Base-by-base conservation (phyloP, 306 rosid species). In the Senna siamea region DNA sequence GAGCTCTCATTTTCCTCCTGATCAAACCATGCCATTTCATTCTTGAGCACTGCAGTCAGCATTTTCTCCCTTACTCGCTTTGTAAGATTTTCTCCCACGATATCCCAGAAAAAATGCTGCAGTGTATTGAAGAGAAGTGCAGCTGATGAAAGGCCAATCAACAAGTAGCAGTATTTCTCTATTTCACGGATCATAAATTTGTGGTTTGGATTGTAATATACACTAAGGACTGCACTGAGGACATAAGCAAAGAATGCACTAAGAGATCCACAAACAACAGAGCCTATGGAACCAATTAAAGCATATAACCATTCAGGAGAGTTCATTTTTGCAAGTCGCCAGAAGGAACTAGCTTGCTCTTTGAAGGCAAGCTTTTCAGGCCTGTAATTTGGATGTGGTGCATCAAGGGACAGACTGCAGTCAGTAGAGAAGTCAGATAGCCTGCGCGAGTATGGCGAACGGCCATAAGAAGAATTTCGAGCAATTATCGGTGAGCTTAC, bases 1-100 rank as follows among this genome's bases (percentile, higher is more conserved):
- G 89, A 93, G 78, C 99, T 94, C 85, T 94, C 99, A 76, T 94
- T 94, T 84, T 94, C 99, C 89, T 91, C 99, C 86, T 88, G 96
- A 71, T 94, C 99, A 76, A 94, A 94, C 99, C 99, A 94, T 14
- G 97, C 99, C 97, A 92, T 91, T 84, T 94, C 99, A 43, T 94
- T 94, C 79, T 89, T 91, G 18, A 94, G 88, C 70, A 94, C 92
- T 0, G 99, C 96, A 0, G 85, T 47, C 83, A 91, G 85, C 99
- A 94, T 92, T 81, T 91, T 92, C 87, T 94, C 99, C 89, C 99
- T 88, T 48, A 94, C 99, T 6, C 99, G 88, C 81, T 89, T 94
- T 0, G 99, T 94, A 70, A 94, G 97, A 78, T 94, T 94, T 83
- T 94, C 99, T 43, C 99, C 99, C 72, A 94, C 97, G 52, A 92